A percentile compares a stretch with the other conserved stretches of the same genome.
phyloP scores from a whole-genome alignment of 768 basidiomycete species.

The Butyriboletus loyo region DNA sequence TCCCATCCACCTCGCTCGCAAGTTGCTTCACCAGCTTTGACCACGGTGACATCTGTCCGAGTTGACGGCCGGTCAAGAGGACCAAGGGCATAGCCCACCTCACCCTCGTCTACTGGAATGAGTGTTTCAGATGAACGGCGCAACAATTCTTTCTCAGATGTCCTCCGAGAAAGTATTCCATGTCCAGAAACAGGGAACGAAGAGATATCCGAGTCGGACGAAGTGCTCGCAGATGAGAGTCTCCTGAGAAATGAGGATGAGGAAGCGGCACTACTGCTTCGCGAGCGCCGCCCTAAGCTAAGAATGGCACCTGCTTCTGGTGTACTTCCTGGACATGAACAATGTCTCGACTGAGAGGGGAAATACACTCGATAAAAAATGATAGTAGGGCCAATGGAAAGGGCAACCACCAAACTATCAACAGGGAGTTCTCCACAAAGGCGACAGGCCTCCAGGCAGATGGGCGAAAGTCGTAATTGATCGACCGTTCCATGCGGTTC shows the following conservation, averaged over 20 bases:
- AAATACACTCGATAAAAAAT: conserved; percentile 63
- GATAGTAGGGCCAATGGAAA: conserved; percentile 64
- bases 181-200: conserved; percentile 80
- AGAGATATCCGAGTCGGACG: conserved; percentile 41
- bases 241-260: conserved; percentile 48
- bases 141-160: conserved; percentile 62
- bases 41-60: conserved; percentile 51
- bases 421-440: conserved; percentile 67
- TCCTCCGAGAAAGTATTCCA: conserved; percentile 70
- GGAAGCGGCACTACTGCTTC: conserved; percentile 57
- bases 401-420: conserved; percentile 63
- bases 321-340: conserved; percentile 58
- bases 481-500: conserved; percentile 57
- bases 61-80: conserved; percentile 36
- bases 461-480: conserved; percentile 57
- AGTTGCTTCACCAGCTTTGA: conserved; percentile 51
- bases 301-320: conserved; percentile 45
- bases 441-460: conserved; percentile 55
- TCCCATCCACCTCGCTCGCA: conserved; percentile 84
- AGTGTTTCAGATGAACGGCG: conserved; percentile 48
- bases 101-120: conserved; percentile 37
- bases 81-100: conserved; percentile 27
- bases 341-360: conserved; percentile 56
- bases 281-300: conserved; percentile 52
- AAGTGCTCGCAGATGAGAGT: conserved; percentile 40